Conservation (phyloP, 129 eudicot genomes). For the Flaveria brownii region DNA sequence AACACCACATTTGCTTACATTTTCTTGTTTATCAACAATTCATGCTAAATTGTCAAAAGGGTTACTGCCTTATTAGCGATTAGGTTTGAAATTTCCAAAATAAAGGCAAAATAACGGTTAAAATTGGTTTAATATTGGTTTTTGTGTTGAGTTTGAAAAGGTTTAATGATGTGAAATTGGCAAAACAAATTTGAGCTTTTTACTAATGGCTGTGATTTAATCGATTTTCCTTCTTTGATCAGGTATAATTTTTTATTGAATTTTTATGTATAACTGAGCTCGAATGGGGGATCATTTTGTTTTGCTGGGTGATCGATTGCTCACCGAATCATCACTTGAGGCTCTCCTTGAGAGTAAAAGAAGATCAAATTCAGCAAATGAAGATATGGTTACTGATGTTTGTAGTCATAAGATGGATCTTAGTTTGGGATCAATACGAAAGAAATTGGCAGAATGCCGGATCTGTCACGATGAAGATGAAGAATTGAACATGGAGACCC, state of each 20-base stretch:
- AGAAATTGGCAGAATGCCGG: slow-evolving; percentile 60
- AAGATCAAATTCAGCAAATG: slow-evolving; percentile 24
- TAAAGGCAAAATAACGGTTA: neutral
- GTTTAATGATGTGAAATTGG: too few species aligned
- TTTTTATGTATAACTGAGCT: slow-evolving; percentile 8
- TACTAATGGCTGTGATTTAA: neutral
- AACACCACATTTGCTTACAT: too few species aligned
- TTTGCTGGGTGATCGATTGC: slow-evolving; percentile 59
- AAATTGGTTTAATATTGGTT: too few species aligned
- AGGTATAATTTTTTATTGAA: neutral
- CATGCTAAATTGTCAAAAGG: too few species aligned
- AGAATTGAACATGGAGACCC: slow-evolving; percentile 69
- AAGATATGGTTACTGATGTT: slow-evolving; percentile 37
- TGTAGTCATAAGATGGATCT: slow-evolving; percentile 52
- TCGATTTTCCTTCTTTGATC: too few species aligned
- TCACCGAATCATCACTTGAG: slow-evolving; percentile 65
- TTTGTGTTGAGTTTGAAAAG: too few species aligned
- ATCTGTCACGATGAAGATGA: slow-evolving; percentile 58
- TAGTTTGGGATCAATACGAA: slow-evolving; percentile 19
- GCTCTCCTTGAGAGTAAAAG: slow-evolving; percentile 44
- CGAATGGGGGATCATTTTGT: slow-evolving; percentile 68
- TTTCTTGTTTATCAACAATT: too few species aligned
- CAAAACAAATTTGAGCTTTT: neutral
- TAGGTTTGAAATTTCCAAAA: neutral
- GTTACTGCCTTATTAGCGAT: neutral